These are phyloP conservation scores for Gracilaria gracilis DNA, from an alignment of 23 red algal species.

Conservation along the genomic window DNA sequence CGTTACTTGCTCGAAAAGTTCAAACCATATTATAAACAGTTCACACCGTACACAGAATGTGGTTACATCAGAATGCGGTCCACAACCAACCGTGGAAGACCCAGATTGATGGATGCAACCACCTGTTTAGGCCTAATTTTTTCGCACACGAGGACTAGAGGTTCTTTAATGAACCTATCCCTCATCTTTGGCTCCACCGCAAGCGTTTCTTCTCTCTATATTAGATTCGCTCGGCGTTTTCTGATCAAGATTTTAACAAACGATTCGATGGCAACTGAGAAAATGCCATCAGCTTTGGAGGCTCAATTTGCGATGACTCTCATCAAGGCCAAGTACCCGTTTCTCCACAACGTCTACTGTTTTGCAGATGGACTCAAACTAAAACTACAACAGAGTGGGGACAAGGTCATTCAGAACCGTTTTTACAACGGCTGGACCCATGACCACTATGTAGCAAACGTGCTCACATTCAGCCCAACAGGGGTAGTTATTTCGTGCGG, in stretches of 20 bases:
- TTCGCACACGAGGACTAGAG: slow-evolving; percentile 14
- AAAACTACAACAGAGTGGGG: slow-evolving; percentile 1
- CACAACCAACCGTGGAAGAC: too few species aligned
- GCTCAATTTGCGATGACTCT: background rate
- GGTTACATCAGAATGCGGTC: too few species aligned
- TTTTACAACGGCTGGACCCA: slow-evolving; percentile 55
- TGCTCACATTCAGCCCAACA: slow-evolving; percentile 13
- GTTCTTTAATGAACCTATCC: slow-evolving; percentile 24
- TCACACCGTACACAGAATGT: too few species aligned
- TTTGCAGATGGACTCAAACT: slow-evolving; percentile 57
- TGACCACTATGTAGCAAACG: slow-evolving; percentile 42
- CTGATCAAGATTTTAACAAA: slow-evolving; percentile 1
- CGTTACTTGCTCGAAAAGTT: too few species aligned
- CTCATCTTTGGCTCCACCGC: slow-evolving; percentile 24
- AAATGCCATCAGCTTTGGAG: background rate
- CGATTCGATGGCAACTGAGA: background rate
- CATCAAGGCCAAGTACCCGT: background rate
- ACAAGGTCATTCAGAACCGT: background rate
- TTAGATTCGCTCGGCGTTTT: slow-evolving; percentile 20
- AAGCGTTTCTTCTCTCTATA: slow-evolving; percentile 22
- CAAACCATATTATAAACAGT: too few species aligned
- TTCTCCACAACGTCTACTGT: slow-evolving; percentile 16
- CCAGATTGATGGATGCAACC: too few species aligned
- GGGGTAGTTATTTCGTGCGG: slow-evolving; percentile 38
- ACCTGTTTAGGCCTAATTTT: background rate